These are phyloP conservation scores for Penicillium fuscoglaucum DNA, from an alignment of 2,329 filamentous ascomycete genomes.

Conservation along the genomic window DNA sequence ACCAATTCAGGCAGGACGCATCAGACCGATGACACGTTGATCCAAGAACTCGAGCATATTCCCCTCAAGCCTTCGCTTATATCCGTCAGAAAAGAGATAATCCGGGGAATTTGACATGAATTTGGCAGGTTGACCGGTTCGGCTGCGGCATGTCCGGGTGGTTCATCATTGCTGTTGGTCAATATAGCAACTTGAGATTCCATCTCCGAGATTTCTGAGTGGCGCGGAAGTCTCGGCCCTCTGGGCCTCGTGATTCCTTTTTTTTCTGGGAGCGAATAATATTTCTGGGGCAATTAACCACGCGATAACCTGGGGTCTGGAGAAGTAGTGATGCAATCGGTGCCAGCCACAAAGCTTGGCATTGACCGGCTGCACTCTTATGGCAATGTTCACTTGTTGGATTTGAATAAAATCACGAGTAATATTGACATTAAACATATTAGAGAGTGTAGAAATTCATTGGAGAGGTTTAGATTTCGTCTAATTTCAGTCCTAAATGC, in stretches of 20 bases:
- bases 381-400: neutral
- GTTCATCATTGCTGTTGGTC: slow-evolving; percentile 5
- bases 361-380: neutral
- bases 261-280: slow-evolving; percentile 8
- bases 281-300: neutral
- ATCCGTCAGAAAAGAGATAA: slow-evolving; percentile 12
- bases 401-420: neutral
- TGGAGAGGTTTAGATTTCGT: neutral
- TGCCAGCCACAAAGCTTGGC: slow-evolving; percentile 14
- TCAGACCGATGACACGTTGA: slow-evolving; percentile 26
- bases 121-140: slow-evolving; percentile 7
- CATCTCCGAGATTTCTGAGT: slow-evolving; percentile 9
- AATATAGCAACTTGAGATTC: slow-evolving; percentile 7
- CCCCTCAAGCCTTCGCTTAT: neutral
- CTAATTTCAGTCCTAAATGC: neutral
- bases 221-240: slow-evolving; percentile 12
- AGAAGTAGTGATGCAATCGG: slow-evolving; percentile 18
- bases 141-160: neutral
- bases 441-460: neutral
- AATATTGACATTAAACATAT: neutral
- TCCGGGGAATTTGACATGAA: slow-evolving; percentile 16
- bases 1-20: neutral
- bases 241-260: slow-evolving; percentile 14
- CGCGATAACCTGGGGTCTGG: neutral
- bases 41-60: neutral